Evolutionary conservation across 306 rosid species (phyloP).

Genomic region (Alnus rubra): DNA sequence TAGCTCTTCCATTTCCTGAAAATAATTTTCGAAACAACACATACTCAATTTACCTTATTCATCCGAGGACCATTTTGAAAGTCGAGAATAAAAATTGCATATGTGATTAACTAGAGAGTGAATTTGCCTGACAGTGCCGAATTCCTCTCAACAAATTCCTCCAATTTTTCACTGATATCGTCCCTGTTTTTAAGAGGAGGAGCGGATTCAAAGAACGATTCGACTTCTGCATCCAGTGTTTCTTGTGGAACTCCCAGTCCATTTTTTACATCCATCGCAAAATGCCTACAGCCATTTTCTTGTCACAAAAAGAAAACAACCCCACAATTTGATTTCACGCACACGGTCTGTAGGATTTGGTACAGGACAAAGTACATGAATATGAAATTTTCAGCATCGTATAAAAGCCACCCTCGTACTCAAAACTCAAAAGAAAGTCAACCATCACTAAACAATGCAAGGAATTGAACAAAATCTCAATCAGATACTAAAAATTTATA

Average conservation of each 20-base stretch:
- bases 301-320: conserved; percentile 1
- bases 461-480: neutral
- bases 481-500: neutral
- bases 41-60: conserved; percentile 20
- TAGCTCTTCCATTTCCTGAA: conserved; percentile 45
- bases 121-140: conserved; percentile 47
- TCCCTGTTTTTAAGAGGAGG: conserved; percentile 57
- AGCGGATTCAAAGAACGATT: conserved; percentile 79
- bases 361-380: neutral
- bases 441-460: neutral
- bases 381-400: neutral
- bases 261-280: conserved; percentile 52
- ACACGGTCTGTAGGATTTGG: neutral
- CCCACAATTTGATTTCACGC: conserved; percentile 15
- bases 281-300: conserved; percentile 26
- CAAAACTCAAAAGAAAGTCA: neutral
- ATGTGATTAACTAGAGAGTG: conserved; percentile 6
- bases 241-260: conserved; percentile 36
- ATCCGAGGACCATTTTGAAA: neutral
- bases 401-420: neutral
- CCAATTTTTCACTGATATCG: conserved; percentile 49
- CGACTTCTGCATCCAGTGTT: conserved; percentile 48
- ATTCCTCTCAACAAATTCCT: conserved; percentile 54
- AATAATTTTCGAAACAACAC: conserved; percentile 1
- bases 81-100: neutral